Conservation (phyloP, 495 filamentous ascomycete species). For the Staphylotrichum tortipilum region DNA sequence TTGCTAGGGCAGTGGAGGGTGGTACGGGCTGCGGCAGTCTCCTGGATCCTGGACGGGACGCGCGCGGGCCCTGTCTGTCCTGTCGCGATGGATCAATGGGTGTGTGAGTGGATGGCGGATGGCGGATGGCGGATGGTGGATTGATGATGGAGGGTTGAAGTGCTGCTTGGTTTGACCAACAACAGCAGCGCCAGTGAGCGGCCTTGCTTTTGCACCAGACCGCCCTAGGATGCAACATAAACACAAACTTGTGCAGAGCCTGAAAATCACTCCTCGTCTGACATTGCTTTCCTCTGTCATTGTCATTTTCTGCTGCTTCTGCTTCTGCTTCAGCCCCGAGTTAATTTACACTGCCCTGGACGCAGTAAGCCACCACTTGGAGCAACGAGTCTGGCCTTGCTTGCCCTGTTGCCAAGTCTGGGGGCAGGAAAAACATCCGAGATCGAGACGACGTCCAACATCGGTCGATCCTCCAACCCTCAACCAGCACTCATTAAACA, state of each 20-base stretch:
- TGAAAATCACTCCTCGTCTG: not conserved
- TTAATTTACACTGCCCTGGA: not conserved
- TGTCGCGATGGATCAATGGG: not conserved
- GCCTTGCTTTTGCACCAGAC: not conserved
- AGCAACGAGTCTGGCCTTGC: too few species aligned
- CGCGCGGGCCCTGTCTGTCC: not conserved
- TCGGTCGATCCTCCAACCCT: not conserved
- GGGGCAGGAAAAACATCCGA: conserved; percentile 2
- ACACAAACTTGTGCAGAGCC: not conserved
- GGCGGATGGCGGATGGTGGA: too few species aligned
- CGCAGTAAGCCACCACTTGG: not conserved
- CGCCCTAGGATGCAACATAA: not conserved
- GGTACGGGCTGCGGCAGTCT: not conserved
- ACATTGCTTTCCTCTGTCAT: too few species aligned
- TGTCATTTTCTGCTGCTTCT: too few species aligned
- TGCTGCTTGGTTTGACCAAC: too few species aligned
- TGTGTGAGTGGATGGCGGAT: too few species aligned
- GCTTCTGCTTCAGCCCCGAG: not conserved
- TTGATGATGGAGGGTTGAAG: too few species aligned
- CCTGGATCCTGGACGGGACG: too few species aligned
- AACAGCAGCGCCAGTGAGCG: too few species aligned
- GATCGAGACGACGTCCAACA: not conserved
- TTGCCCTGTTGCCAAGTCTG: conserved; percentile 4
- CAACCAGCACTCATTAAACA: not conserved
- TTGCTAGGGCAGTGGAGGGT: conserved; percentile 8